These are phyloP conservation scores for Musa itinerans DNA, from an alignment of 176 grass and related monocot species.

Conservation along the genomic window DNA sequence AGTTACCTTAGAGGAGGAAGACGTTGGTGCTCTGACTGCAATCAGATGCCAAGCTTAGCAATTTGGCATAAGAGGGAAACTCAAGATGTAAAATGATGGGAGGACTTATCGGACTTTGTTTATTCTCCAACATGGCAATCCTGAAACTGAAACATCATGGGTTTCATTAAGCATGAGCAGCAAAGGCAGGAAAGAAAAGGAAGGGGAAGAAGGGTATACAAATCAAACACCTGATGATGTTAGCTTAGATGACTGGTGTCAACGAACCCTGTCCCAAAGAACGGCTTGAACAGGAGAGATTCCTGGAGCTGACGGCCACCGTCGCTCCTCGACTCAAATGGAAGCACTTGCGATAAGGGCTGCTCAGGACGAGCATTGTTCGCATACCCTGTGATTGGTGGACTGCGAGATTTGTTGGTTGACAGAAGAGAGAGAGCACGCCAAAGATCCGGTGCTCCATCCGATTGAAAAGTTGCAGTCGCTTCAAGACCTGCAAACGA, in stretches of 20 bases:
- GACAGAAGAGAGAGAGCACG: conserved; percentile 99
- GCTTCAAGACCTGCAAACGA: conserved; percentile 37
- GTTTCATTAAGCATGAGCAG: no score
- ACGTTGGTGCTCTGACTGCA: no score
- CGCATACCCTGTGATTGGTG: conserved; percentile 2
- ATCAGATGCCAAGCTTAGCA: no score
- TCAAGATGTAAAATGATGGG: no score
- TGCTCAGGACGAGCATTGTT: conserved; percentile 16
- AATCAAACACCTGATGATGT: neutral
- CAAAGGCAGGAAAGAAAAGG: no score
- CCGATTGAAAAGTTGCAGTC: conserved; percentile 51
- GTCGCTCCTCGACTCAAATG: neutral
- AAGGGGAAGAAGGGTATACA: no score
- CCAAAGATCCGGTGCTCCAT: conserved; percentile 81
- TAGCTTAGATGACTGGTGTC: neutral
- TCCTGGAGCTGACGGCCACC: conserved; percentile 19
- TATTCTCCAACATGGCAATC: no score
- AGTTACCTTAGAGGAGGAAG: no score
- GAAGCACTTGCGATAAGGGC: neutral
- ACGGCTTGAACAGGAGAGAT: neutral
- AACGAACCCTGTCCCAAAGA: neutral
- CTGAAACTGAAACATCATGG: no score
- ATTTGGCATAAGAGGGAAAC: no score
- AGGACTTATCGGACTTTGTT: no score
- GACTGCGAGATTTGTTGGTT: conserved; percentile 25